Conservation (phyloP, 768 basidiomycete genomes). For the Macrocybe gigantea region DNA sequence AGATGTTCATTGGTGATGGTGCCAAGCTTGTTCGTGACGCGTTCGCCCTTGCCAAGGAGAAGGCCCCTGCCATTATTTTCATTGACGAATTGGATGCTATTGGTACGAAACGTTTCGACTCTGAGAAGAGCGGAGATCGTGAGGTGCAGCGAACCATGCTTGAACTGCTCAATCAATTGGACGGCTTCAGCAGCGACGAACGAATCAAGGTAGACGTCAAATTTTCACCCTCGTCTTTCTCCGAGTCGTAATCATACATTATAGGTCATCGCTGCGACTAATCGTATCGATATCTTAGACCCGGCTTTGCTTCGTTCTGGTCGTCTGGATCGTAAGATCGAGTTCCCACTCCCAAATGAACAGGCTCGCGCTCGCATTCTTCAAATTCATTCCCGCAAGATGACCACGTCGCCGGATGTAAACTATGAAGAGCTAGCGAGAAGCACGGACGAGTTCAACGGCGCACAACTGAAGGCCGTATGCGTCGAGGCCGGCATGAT, state of each 20-base stretch:
- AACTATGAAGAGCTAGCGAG: constrained; percentile 97
- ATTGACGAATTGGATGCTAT: constrained; percentile 99
- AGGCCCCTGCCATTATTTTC: constrained; percentile 98
- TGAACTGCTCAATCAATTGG: constrained; percentile 95
- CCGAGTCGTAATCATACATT: constrained; percentile 5
- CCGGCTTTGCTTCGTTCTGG: constrained; percentile 98
- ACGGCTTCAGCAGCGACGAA: constrained; percentile 95
- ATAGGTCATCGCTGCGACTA: constrained; percentile 97
- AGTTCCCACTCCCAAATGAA: constrained; percentile 96
- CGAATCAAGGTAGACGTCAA: constrained; percentile 77
- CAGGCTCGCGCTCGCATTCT: constrained; percentile 94
- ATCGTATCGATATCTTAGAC: constrained; percentile 97
- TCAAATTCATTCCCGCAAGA: constrained; percentile 96
- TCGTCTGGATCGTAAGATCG: constrained; percentile 96
- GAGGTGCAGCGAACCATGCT: constrained; percentile 99
- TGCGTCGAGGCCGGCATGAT: constrained; percentile 99
- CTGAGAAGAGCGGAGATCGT: constrained; percentile 97
- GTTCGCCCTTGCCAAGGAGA: constrained; percentile 96
- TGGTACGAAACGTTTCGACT: constrained; percentile 97
- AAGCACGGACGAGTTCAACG: constrained; percentile 98
- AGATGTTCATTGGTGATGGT: constrained; percentile 99
- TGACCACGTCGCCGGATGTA: constrained; percentile 82
- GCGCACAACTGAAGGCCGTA: constrained; percentile 93
- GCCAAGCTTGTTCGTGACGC: constrained; percentile 98
- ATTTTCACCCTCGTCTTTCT: not conserved